Evolutionary conservation across 2,329 filamentous ascomycete genomes (phyloP).

Genomic region (Sporothrix protearum): DNA sequence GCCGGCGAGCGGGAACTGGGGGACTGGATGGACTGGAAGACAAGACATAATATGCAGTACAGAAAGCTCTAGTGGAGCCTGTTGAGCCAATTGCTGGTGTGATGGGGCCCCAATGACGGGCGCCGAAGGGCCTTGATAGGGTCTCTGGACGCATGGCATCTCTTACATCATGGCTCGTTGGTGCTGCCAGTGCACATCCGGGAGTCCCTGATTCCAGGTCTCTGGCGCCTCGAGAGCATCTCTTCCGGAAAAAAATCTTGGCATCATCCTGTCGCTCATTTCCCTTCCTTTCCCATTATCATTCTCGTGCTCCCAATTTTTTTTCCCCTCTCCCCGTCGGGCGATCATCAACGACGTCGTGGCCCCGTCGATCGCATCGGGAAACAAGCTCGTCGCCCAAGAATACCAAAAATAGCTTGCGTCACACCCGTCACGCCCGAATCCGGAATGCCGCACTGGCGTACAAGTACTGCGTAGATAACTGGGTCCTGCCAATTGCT

Average conservation of each 20-base stretch:
- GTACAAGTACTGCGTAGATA: too few species aligned
- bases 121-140: background rate
- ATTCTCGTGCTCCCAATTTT: background rate
- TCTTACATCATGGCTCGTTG: constrained; percentile 3
- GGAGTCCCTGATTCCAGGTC: background rate
- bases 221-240: background rate
- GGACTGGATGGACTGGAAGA: background rate
- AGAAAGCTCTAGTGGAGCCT: constrained; percentile 7
- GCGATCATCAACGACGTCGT: constrained; percentile 2
- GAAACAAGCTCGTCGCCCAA: background rate
- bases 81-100: background rate
- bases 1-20: background rate
- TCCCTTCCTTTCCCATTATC: background rate
- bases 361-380: constrained; percentile 10
- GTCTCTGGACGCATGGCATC: background rate
- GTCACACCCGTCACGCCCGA: constrained; percentile 16
- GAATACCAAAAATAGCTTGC: constrained; percentile 18
- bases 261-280: background rate
- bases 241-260: background rate
- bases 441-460: constrained; percentile 13
- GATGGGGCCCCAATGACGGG: background rate
- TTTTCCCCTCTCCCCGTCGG: background rate
- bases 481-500: background rate
- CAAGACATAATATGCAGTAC: background rate
- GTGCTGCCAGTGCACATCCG: background rate